A percentile compares a stretch with the other conserved stretches of the same genome.
Conservation (phyloP, 495 filamentous ascomycete genomes). For the Neurospora sp. region DNA sequence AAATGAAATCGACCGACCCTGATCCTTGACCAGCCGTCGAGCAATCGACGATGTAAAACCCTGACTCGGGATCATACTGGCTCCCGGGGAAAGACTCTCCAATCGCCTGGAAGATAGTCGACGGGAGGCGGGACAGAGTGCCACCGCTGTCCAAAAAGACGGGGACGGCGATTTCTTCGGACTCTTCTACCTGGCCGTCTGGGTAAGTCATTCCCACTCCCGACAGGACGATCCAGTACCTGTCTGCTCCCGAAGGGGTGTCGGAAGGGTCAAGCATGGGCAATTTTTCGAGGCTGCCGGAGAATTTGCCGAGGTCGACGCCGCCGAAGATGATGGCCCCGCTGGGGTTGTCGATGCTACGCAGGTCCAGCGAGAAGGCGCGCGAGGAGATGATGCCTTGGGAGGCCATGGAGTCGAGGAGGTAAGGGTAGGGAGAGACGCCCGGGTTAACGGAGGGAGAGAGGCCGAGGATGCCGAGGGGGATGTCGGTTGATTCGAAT, state of each 20-base stretch:
- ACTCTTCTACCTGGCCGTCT: constrained; percentile 10
- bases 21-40: constrained; percentile 31
- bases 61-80: constrained; percentile 13
- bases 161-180: constrained; percentile 11
- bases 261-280: constrained; percentile 29
- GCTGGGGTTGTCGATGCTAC: constrained; percentile 30
- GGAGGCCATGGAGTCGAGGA: constrained; percentile 53
- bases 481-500: constrained; percentile 24
- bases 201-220: constrained; percentile 17
- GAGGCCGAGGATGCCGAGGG: constrained; percentile 66
- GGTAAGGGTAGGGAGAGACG: constrained; percentile 49
- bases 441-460: constrained; percentile 38
- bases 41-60: constrained; percentile 51
- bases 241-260: constrained; percentile 20
- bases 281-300: constrained; percentile 43
- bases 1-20: constrained; percentile 50
- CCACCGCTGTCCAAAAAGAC: constrained; percentile 24
- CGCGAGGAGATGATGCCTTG: constrained; percentile 55
- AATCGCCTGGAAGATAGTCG: constrained; percentile 16
- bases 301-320: constrained; percentile 55
- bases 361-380: constrained; percentile 61
- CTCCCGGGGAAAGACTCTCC: constrained; percentile 12
- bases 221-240: constrained; percentile 20
- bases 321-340: constrained; percentile 77
- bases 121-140: constrained; percentile 17